Evolutionary conservation across 495 filamentous ascomycete genomes (phyloP), one percentile per base, ranked within the genome.

Genomic region (Penicillium herquei): DNA sequence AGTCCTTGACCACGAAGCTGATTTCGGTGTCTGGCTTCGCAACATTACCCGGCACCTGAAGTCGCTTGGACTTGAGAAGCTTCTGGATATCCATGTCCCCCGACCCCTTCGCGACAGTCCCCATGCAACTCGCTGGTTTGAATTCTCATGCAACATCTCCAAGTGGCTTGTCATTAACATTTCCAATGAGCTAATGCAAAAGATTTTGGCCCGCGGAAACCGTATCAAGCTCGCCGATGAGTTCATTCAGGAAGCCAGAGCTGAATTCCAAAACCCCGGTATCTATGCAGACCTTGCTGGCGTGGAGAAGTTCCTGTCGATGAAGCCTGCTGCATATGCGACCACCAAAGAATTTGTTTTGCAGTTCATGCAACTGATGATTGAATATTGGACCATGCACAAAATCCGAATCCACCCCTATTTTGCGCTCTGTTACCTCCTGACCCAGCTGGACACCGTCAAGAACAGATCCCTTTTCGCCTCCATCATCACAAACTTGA

Each of bases 151-250:
- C 21, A 26, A 26, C 2, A 4, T 26, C 4, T 26, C 21, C 21
- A 26, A 26, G 21, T 26, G 21, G 21, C 21, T 26, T 26, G 21
- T 4, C 21, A 1, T 41, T 10, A 31, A 11, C 11, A 16, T 51
- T 30, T 41, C 49, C 16, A 18, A 42, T 11, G 9, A n/a, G 1
- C 18, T 51, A 1, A 5, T 35, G 1, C 0, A 2, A 6, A 8
- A 51, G n/a, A 42, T 40, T n/a, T 17, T 8, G 8, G 21, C 51
- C 8, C 40, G 7, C 7, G 40, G 40, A 45, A 39, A 30, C 1
- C 9, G 9, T 9, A 17, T 46, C 16, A 33, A 54, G 39, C 42
- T 54, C 4, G 51, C 51, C 0, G 41, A 54, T 6, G 51, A 54
- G 10, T 46, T 54, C 16, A 30, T 54, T 1, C 33, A 37, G 10